Evolutionary conservation across 202 grass and related monocot genomes (phyloP), one percentile per base, ranked within the genome.

Genomic region (Cymbopogon flexuosus): DNA sequence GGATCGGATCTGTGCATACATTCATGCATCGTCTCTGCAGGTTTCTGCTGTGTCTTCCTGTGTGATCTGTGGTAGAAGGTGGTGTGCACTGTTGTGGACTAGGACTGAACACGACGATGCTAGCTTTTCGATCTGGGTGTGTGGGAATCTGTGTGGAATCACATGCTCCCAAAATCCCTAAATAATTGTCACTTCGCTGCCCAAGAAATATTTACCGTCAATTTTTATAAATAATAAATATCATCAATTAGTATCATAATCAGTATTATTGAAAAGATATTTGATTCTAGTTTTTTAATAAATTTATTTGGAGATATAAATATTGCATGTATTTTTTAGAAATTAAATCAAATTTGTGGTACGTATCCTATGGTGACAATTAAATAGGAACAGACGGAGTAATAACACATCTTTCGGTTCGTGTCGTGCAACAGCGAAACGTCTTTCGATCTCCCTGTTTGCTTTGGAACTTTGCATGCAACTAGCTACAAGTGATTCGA

Each of bases 401-500:
- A 70, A 33, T 65, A 36, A 37, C 45, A 31, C 72, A 72, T 81
- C 78, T 72, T 85, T 63, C 45, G 72, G 65, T 76, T 86, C 51
- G 52, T 83, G 79, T 86, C 51, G 52, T 83, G 74, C 68, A 74
- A 66, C 88, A 86, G 88, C 77, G 69, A 86, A 27, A 83, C 36
- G 88, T 89, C 79, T 75, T 79, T 83, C 83, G 62, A 72, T 79
- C 68, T 75, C 68, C 74, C 88, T 89, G 74, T 86, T 89, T 86
- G 68, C 79, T 83, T 86, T 86, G 83, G 83, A 73, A 79, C 83
- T 86, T 72, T 78, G 35, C 84, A 74, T 84, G 76, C 79, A 84
- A 72, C 71, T 56, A 72, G 43, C 42, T 37, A 19, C 52, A 22
- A 58, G 56, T 73, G 80, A 90, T 84, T 84, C 49, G 88, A 89